phyloP scores from a whole-genome alignment of 352 stramenopile genomes.

The Globisporangium nunn region DNA sequence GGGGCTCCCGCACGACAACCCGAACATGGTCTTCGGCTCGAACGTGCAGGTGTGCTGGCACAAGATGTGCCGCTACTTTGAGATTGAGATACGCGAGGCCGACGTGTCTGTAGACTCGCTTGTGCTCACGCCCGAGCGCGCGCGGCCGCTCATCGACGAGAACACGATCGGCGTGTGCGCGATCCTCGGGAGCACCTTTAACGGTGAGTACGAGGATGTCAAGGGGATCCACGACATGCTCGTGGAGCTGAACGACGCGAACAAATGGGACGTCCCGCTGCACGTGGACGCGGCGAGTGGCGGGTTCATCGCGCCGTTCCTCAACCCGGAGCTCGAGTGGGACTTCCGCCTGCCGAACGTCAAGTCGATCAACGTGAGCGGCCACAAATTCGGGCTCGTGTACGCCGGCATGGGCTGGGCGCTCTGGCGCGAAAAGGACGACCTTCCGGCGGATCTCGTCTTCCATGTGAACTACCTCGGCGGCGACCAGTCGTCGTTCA shows the following conservation, averaged over 20 bases:
- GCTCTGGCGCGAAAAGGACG: slow-evolving; percentile 75
- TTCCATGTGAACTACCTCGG: slow-evolving; percentile 92
- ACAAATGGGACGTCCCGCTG: slow-evolving; percentile 80
- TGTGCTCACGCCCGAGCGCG: slow-evolving; percentile 78
- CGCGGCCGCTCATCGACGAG: slow-evolving; percentile 77
- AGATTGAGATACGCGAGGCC: slow-evolving; percentile 87
- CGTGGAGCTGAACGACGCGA: slow-evolving; percentile 71
- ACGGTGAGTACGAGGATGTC: slow-evolving; percentile 90
- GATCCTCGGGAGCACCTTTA: slow-evolving; percentile 92
- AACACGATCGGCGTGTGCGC: slow-evolving; percentile 90
- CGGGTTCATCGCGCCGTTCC: slow-evolving; percentile 90
- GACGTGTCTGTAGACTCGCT: slow-evolving; percentile 82
- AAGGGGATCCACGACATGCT: slow-evolving; percentile 88
- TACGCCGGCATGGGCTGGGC: slow-evolving; percentile 92
- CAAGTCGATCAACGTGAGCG: slow-evolving; percentile 91
- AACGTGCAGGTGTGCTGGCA: slow-evolving; percentile 93
- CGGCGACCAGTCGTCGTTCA: slow-evolving; percentile 88
- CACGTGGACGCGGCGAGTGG: slow-evolving; percentile 90
- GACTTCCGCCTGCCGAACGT: slow-evolving; percentile 89
- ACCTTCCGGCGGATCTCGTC: slow-evolving; percentile 83
- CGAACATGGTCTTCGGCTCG: slow-evolving; percentile 91
- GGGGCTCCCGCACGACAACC: slow-evolving; percentile 75
- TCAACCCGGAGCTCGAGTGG: slow-evolving; percentile 84
- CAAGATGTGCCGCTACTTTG: slow-evolving; percentile 94
- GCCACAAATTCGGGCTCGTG: slow-evolving; percentile 92